Percentiles rank a stretch among this genome's conserved stretches.
phyloP scores from a whole-genome alignment of 2,329 filamentous ascomycete species.

The Shiraia bambusicola region DNA sequence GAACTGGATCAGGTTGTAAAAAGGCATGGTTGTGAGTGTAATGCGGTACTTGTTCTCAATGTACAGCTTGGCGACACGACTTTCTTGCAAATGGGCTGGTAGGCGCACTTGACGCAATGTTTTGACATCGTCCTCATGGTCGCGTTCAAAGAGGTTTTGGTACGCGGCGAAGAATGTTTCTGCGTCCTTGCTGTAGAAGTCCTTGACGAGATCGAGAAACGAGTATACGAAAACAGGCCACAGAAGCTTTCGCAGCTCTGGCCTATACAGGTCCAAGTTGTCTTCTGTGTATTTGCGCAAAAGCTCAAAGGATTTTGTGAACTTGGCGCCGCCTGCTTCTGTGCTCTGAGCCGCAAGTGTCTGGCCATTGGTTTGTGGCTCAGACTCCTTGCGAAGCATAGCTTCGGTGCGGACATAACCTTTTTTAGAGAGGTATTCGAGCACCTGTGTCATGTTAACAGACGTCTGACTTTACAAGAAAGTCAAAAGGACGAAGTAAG shows the following conservation, averaged over 20 bases:
- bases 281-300: slow-evolving; percentile 85
- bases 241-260: slow-evolving; percentile 81
- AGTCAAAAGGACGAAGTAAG: neutral
- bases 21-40: slow-evolving; percentile 82
- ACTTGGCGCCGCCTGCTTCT: slow-evolving; percentile 73
- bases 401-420: slow-evolving; percentile 92
- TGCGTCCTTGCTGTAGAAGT: slow-evolving; percentile 71
- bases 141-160: slow-evolving; percentile 68
- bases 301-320: slow-evolving; percentile 70
- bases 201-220: slow-evolving; percentile 74
- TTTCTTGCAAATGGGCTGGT: slow-evolving; percentile 75
- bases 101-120: slow-evolving; percentile 72
- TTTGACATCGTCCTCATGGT: slow-evolving; percentile 79
- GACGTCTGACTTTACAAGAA: neutral
- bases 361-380: slow-evolving; percentile 78
- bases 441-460: slow-evolving; percentile 58
- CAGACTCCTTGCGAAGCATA: slow-evolving; percentile 86
- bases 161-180: slow-evolving; percentile 72
- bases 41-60: slow-evolving; percentile 84
- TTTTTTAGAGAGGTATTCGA: slow-evolving; percentile 94
- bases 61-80: slow-evolving; percentile 77
- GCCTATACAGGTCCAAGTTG: slow-evolving; percentile 87
- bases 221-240: slow-evolving; percentile 97
- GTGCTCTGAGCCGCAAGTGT: slow-evolving; percentile 68
- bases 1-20: slow-evolving; percentile 80